Evolutionary conservation across 140 eudicot genomes (phyloP), one percentile per base, ranked within the genome.

Genomic region (Flaveria floridana): DNA sequence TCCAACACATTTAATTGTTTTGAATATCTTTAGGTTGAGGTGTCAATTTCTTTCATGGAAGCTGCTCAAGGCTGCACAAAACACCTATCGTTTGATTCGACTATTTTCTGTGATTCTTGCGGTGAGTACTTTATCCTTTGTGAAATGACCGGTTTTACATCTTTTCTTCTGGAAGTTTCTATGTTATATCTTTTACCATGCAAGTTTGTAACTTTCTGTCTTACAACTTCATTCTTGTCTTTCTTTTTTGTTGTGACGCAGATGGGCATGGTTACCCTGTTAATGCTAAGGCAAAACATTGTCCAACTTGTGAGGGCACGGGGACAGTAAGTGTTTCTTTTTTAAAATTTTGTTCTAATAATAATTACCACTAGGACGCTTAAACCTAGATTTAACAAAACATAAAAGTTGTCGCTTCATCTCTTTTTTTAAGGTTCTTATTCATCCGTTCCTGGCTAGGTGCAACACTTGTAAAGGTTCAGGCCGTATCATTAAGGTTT

Each of bases 21-120:
- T 42, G 21, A 70, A 65, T 65, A 20, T 78, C 71, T 65, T 57
- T 74, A 93, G 98, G 91, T 88, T 84, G 97, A 90, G 57, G 86
- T 93, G 76, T 68, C 82, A 53, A 86, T 93, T 72, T 83, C 97
- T 7, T 93, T 93, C 76, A 64, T 83, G 68, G 98, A 93, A 87
- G 98, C 98, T 61, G 96, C 94, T 37, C 76, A 78, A 75, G 98
- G 98, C 73, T 93, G 97, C 91, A 90, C 87, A 28, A 90, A 93
- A 80, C 85, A 93, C 67, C 64, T 93, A 41, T 88, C 91, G 3
- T 85, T 90, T 75, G 89, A 90, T 80, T 86, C 97, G 28, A 76
- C 64, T 65, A 85, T 93, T 53, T 89, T 89, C 23, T 93, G 98
- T 82, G 94, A 88, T 80, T 83, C 91, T 76, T 93, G 98, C 79